Conservation (phyloP, 495 filamentous ascomycete genomes). For the Mytilinidion resinicola region DNA sequence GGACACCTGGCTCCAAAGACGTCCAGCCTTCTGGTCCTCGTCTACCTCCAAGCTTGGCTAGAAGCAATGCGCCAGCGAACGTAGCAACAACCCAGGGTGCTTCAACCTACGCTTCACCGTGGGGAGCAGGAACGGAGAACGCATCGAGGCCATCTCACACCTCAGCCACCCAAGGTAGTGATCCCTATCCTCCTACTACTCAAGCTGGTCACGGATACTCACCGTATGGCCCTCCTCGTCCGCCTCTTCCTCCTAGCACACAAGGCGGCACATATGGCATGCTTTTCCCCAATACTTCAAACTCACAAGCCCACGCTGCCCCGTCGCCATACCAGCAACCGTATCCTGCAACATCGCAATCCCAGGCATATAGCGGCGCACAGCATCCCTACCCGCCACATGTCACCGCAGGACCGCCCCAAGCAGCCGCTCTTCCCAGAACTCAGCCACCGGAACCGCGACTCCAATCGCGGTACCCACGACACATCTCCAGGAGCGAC, state of each 20-base stretch:
- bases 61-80: slow-evolving; percentile 8
- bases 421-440: not conserved
- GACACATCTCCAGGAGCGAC: slow-evolving; percentile 3
- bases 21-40: slow-evolving; percentile 3
- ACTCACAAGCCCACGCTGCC: not conserved
- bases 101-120: slow-evolving; percentile 26
- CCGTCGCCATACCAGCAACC: slow-evolving; percentile 2
- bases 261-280: slow-evolving; percentile 20
- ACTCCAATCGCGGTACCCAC: slow-evolving; percentile 11
- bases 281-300: slow-evolving; percentile 5
- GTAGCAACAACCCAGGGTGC: slow-evolving; percentile 5
- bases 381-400: slow-evolving; percentile 11
- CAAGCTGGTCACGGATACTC: not conserved
- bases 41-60: slow-evolving; percentile 23
- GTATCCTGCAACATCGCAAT: slow-evolving; percentile 6
- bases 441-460: not conserved
- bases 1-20: not conserved
- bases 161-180: no score
- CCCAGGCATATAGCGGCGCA: slow-evolving; percentile 2
- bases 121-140: slow-evolving; percentile 15
- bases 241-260: slow-evolving; percentile 8
- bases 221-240: slow-evolving; percentile 2
- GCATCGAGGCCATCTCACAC: no score
- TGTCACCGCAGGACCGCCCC: slow-evolving; percentile 3
- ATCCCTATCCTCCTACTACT: not conserved